phyloP scores from a whole-genome alignment of 148 eudicot genomes.

The Silene conica region DNA sequence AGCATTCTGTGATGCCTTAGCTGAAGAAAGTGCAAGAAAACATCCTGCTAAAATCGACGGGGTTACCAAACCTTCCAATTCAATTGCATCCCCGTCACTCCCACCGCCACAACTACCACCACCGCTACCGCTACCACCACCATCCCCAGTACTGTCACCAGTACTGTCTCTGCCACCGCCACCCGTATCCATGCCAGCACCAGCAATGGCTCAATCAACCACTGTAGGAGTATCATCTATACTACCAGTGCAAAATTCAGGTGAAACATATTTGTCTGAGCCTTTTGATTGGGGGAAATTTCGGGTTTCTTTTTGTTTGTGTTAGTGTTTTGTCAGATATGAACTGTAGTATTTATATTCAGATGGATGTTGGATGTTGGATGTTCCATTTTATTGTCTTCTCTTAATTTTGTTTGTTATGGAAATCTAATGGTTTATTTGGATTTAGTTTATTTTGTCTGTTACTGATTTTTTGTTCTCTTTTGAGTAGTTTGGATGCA shows the following conservation, averaged over 20 bases:
- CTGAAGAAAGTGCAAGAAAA: constrained; percentile 59
- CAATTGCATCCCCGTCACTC: constrained; percentile 31
- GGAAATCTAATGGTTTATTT: constrained; percentile 27
- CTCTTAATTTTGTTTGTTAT: constrained; percentile 29
- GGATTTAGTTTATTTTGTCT: constrained; percentile 57
- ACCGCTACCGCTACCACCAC: constrained; percentile 15
- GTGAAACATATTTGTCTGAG: constrained; percentile 30
- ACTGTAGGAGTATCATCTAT: constrained; percentile 32
- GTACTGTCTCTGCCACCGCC: background rate
- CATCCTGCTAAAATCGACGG: constrained; percentile 29
- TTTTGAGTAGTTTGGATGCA: constrained; percentile 18
- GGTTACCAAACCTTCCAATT: constrained; percentile 31
- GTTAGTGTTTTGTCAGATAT: constrained; percentile 11
- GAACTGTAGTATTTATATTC: background rate
- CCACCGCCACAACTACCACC: constrained; percentile 30
- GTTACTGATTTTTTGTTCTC: constrained; percentile 38
- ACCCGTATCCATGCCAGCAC: constrained; percentile 17
- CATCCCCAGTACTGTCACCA: background rate
- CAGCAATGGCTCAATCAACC: constrained; percentile 31
- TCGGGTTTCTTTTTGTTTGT: constrained; percentile 13
- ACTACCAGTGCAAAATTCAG: constrained; percentile 52
- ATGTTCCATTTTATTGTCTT: constrained; percentile 12
- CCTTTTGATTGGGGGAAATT: constrained; percentile 12
- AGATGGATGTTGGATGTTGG: constrained; percentile 10
- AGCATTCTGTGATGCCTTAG: constrained; percentile 83